Base-by-base conservation (phyloP, 352 stramenopile species). In the Phytopythium ostracodes region DNA sequence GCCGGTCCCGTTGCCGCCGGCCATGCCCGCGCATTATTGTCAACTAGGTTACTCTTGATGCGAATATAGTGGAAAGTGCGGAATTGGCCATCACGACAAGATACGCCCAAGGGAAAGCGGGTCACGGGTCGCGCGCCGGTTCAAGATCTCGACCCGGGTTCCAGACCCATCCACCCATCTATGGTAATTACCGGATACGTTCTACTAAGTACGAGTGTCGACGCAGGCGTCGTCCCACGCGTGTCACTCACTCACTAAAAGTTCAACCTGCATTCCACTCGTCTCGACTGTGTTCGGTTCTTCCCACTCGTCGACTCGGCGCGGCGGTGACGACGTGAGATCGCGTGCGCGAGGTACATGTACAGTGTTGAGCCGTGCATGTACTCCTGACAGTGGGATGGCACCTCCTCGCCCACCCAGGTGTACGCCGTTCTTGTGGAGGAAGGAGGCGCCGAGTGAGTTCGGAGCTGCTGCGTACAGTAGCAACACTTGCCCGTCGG, bases 171-270 rank as follows among this genome's bases (percentile, higher is more conserved):
- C 33, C 33, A 10, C 33, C 10, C 33, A 38, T 10, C 29, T 33
- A 33, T n/a, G n/a, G n/a, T n/a, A n/a, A n/a, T n/a, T n/a, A n/a
- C n/a, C n/a, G 10, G 33, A 38, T 38, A 38, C 24, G n/a, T n/a
- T n/a, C 14, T 25, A 9, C 8, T 27, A 49, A 49, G 42, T 49
- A 25, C 42, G 42, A 49, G 10, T 49, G 42, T 49, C 42, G 42
- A 51, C 44, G 44, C 44, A 51, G 12, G 44, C 44, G 25, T 25
- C 25, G 47, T 54, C 47, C 47, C 47, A 54, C 47, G 22, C 24
- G 47, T 29, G 47, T 54, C 49, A 55, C 49, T 14, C 9, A 20
- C 24, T 54, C 49, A 55, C 49, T 14, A 11, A 20, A n/a, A 35
- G 24, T 38, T 55, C 49, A 55, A 56, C 27, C 17, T 40, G 17